Evolutionary conservation across 176 grass and related monocot species (phyloP).

Genomic region (Chrysopogon serrulatus): DNA sequence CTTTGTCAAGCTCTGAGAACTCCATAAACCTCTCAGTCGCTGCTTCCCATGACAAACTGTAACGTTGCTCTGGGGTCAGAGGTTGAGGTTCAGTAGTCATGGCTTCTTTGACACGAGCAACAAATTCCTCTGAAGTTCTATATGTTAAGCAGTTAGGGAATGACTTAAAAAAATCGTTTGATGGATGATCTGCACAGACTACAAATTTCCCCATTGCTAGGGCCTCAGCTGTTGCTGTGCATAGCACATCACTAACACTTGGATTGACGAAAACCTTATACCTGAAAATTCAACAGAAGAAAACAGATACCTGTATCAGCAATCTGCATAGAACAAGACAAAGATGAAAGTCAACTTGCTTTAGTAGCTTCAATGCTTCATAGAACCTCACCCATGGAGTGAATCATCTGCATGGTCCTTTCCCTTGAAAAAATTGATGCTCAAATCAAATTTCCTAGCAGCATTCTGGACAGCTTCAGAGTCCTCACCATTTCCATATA

Average conservation of each 20-base stretch:
- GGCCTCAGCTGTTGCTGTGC: conserved; percentile 90
- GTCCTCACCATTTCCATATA: conserved; percentile 83
- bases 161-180: conserved; percentile 87
- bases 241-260: conserved; percentile 86
- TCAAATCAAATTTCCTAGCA: conserved; percentile 71
- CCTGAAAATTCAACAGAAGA: conserved; percentile 40
- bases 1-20: conserved; percentile 74
- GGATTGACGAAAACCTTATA: conserved; percentile 97
- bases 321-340: background rate
- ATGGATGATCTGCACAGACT: conserved; percentile 91
- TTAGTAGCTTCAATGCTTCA: conserved; percentile 1
- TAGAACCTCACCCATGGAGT: conserved; percentile 69
- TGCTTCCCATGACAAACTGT: conserved; percentile 85
- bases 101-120: conserved; percentile 64
- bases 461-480: conserved; percentile 59
- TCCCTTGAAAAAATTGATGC: conserved; percentile 75
- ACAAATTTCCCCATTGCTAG: conserved; percentile 97
- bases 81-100: conserved; percentile 66
- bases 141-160: conserved; percentile 97
- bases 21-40: conserved; percentile 89
- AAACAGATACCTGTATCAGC: conserved; percentile 4
- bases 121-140: conserved; percentile 73
- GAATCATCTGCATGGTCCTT: conserved; percentile 81
- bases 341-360: background rate
- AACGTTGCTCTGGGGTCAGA: conserved; percentile 69